phyloP scores from a whole-genome alignment of 23 red algal species.

The Gracilaria vermiculophylla region DNA sequence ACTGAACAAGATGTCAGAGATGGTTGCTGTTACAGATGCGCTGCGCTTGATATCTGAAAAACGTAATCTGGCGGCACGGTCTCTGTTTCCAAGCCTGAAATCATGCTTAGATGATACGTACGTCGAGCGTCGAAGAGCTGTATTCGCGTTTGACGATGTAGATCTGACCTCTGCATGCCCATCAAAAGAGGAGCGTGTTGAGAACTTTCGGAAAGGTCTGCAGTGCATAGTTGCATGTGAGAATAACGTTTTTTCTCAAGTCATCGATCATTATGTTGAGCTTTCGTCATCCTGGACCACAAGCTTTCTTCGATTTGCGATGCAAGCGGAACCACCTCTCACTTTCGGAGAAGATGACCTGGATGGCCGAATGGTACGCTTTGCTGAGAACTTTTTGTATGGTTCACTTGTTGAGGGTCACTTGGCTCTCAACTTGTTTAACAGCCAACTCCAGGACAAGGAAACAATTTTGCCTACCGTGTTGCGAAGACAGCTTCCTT shows the following conservation, averaged over 20 bases:
- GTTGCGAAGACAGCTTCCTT: conserved; percentile 31
- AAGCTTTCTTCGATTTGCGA: conserved; percentile 5
- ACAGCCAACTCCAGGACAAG: background rate
- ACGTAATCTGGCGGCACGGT: conserved; percentile 16
- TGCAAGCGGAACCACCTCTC: background rate
- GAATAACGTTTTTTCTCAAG: conserved; percentile 8
- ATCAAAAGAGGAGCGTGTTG: background rate
- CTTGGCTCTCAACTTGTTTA: conserved; percentile 28
- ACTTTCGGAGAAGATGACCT: background rate
- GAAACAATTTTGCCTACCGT: conserved; percentile 8
- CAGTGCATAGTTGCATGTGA: conserved; percentile 30
- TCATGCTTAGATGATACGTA: background rate
- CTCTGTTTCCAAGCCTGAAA: conserved; percentile 42
- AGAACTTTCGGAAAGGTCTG: conserved; percentile 30
- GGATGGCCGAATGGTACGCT: background rate
- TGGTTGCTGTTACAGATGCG: conserved; percentile 27
- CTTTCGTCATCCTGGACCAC: conserved; percentile 28
- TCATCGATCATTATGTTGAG: conserved; percentile 55
- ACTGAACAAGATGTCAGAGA: conserved; percentile 11
- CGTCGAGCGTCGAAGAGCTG: background rate
- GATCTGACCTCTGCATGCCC: background rate
- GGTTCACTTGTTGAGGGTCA: conserved; percentile 13
- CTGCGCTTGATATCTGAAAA: conserved; percentile 41
- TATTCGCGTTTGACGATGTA: background rate
- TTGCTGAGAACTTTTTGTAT: conserved; percentile 30